Percentiles rank a stretch among this genome's conserved stretches.
phyloP scores from a whole-genome alignment of 768 basidiomycete species.

The Trametes cubensis region DNA sequence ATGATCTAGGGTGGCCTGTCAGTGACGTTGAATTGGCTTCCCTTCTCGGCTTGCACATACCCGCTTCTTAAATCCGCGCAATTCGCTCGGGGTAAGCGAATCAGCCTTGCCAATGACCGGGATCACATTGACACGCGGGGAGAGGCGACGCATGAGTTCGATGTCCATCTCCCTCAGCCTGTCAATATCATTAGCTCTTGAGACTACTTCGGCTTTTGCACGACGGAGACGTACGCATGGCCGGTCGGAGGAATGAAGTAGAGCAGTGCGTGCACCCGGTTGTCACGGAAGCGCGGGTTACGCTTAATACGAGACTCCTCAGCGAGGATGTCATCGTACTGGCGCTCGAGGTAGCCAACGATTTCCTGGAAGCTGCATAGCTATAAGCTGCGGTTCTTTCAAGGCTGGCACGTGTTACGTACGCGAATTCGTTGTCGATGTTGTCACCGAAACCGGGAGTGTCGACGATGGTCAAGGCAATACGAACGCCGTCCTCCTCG shows the following conservation, averaged over 20 bases:
- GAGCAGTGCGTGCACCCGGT: slow-evolving; percentile 92
- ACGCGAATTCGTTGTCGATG: slow-evolving; percentile 99
- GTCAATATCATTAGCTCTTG: slow-evolving; percentile 5
- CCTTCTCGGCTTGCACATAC: slow-evolving; percentile 40
- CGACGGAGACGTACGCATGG: slow-evolving; percentile 69
- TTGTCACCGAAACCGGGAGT: slow-evolving; percentile 99
- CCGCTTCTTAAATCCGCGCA: slow-evolving; percentile 95
- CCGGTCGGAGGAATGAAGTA: slow-evolving; percentile 99
- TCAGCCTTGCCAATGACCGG: slow-evolving; percentile 98
- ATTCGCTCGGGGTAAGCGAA: slow-evolving; percentile 89
- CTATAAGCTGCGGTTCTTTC: not conserved
- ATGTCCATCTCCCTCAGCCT: slow-evolving; percentile 98
- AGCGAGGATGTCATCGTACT: slow-evolving; percentile 98
- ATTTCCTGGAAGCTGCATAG: slow-evolving; percentile 89
- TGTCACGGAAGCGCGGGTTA: slow-evolving; percentile 98
- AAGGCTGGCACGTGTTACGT: slow-evolving; percentile 37
- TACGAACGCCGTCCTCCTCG: slow-evolving; percentile 97
- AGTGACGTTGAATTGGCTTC: not conserved
- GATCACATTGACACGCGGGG: slow-evolving; percentile 98
- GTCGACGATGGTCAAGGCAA: slow-evolving; percentile 97
- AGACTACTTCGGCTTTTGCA: not conserved
- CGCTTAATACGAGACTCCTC: slow-evolving; percentile 99
- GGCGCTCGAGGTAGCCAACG: slow-evolving; percentile 92
- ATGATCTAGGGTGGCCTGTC: slow-evolving; percentile 70
- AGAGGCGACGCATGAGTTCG: slow-evolving; percentile 96